Percentiles rank a stretch among this genome's conserved stretches.
phyloP scores from a whole-genome alignment of 2,329 filamentous ascomycete genomes.

The Raffaelea ambrosiae region DNA sequence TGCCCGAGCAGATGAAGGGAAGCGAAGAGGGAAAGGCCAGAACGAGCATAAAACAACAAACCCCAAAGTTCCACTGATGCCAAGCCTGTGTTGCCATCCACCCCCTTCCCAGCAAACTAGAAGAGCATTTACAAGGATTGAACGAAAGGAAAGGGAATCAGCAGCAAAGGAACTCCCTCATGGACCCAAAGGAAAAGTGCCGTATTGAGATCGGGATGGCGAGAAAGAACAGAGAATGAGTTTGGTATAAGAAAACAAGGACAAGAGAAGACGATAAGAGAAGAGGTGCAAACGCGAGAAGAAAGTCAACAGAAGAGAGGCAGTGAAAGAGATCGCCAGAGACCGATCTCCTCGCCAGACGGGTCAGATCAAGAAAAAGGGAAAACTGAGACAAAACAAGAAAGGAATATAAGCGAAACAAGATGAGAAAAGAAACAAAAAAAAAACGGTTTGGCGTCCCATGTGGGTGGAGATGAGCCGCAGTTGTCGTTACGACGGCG shows the following conservation, averaged over 20 bases:
- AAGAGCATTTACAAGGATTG: neutral
- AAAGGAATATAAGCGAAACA: constrained; percentile 26
- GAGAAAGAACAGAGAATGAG: constrained; percentile 1
- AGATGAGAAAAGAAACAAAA: neutral
- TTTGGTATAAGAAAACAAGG: neutral
- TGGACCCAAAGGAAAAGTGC: neutral
- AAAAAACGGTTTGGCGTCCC: neutral
- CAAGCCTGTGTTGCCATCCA: too few relatives aligned
- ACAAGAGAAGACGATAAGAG: constrained; percentile 28
- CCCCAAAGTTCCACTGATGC: neutral
- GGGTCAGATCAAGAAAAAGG: neutral
- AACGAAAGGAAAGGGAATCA: neutral
- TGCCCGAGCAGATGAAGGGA: neutral
- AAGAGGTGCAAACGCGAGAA: neutral
- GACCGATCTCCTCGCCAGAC: constrained; percentile 19
- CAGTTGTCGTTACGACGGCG: constrained; percentile 99
- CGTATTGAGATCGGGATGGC: neutral
- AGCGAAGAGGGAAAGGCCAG: constrained; percentile 22
- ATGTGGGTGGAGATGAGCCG: constrained; percentile 66
- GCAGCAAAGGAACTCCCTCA: constrained; percentile 8
- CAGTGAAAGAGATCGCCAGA: constrained; percentile 16
- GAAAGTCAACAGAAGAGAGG: neutral
- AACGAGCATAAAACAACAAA: constrained; percentile 12
- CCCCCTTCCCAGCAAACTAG: constrained; percentile 2
- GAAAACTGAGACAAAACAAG: constrained; percentile 25